Evolutionary conservation across 2,329 filamentous ascomycete species (phyloP).

Genomic region (Pseudophaeomoniella oleicola): DNA sequence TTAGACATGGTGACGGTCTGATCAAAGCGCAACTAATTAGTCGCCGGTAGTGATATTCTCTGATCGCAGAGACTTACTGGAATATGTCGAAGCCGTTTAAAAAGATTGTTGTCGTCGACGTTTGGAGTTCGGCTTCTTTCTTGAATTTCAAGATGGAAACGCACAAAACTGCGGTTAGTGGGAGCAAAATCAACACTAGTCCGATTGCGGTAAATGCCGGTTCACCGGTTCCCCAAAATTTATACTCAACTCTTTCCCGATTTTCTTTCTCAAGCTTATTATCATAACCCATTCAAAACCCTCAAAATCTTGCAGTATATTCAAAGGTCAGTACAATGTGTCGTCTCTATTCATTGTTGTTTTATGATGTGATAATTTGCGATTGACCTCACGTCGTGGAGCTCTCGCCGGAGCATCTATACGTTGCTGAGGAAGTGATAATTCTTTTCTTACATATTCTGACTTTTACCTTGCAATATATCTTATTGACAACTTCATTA

Average conservation of each 20-base stretch:
- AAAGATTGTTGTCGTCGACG: constrained; percentile 1
- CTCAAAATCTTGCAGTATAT: no score
- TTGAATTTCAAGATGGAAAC: background rate
- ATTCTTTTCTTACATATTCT: constrained; percentile 99
- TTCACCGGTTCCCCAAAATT: no score
- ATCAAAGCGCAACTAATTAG: constrained; percentile 3
- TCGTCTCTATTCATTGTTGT: background rate
- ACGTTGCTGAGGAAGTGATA: constrained; percentile 66
- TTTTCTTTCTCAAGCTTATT: no score
- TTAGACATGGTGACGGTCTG: constrained; percentile 60
- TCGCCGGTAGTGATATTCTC: no score
- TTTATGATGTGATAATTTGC: constrained; percentile 63
- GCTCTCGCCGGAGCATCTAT: constrained; percentile 82
- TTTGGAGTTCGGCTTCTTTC: background rate
- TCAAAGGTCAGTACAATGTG: no score
- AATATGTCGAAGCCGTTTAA: background rate
- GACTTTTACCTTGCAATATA: constrained; percentile 41
- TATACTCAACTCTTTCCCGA: no score
- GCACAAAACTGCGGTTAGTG: background rate
- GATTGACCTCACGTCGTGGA: constrained; percentile 80
- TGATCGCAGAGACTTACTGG: constrained; percentile 2
- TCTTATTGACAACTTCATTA: no score
- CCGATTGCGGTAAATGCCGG: background rate
- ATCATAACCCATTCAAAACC: no score
- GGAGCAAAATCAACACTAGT: background rate